These are phyloP conservation scores for Fusarium keratoplasticum DNA, from an alignment of 2,329 filamentous ascomycete genomes.

Conservation along the genomic window DNA sequence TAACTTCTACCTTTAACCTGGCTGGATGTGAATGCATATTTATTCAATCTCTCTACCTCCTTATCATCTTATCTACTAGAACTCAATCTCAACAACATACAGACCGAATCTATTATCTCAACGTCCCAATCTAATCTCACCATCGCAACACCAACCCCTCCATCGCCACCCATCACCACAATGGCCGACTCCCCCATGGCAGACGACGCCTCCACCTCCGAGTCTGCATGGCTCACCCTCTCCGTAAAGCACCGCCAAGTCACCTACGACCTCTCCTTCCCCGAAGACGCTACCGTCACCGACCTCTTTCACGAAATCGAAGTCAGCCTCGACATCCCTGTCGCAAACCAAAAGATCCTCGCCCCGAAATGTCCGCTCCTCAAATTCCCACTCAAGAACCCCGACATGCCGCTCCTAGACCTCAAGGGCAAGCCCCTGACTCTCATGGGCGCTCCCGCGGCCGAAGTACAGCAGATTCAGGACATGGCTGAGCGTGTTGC, in stretches of 20 bases:
- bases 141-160: slow-evolving; percentile 15
- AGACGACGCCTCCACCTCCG: slow-evolving; percentile 32
- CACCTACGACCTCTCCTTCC: slow-evolving; percentile 58
- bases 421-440: slow-evolving; percentile 70
- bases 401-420: slow-evolving; percentile 59
- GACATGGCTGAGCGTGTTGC: slow-evolving; percentile 61
- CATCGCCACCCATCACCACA: slow-evolving; percentile 7
- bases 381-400: slow-evolving; percentile 72
- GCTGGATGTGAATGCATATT: not conserved
- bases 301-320: slow-evolving; percentile 72
- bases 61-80: slow-evolving; percentile 6
- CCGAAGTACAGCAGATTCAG: slow-evolving; percentile 68
- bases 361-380: slow-evolving; percentile 73
- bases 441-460: slow-evolving; percentile 71
- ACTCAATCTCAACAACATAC: not conserved
- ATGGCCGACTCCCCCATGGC: slow-evolving; percentile 36
- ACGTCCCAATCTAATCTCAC: not conserved
- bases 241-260: slow-evolving; percentile 60
- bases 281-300: slow-evolving; percentile 59
- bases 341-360: slow-evolving; percentile 75
- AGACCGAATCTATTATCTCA: not conserved
- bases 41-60: slow-evolving; percentile 4
- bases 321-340: slow-evolving; percentile 67
- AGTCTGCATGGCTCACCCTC: slow-evolving; percentile 54
- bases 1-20: slow-evolving; percentile 1